Base-by-base conservation (phyloP, 371 early-diverging fungal species). In the Sporodiniella umbellata region DNA sequence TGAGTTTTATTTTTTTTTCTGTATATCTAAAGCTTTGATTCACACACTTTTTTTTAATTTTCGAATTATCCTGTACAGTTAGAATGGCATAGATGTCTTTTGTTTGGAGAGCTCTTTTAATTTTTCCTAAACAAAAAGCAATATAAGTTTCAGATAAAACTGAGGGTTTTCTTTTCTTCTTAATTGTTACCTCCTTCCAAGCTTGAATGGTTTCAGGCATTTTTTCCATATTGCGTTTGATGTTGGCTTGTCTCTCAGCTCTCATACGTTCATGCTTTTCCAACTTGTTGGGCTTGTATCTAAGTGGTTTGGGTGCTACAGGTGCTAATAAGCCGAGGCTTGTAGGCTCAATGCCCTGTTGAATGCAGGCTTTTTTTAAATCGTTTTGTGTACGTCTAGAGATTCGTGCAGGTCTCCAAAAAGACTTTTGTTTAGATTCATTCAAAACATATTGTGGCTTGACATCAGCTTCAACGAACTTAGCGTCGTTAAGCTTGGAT, bases 251-350 rank as follows among this genome's bases (percentile, higher is more conserved):
- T 51, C 80, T 75, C 53, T 72, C 75, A 6, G 68, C 70, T 35
- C 82, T 81, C 66, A 64, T 65, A 38, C 85, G 70, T 65, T 84
- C 83, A 56, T 80, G 80, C 60, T 83, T 81, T 51, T 83, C 83
- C 7, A 81, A 74, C 64, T 84, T 85, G 47, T 81, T 79, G 15
- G 83, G 80, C 55, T 79, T 74, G 51, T 62, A 68, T 30, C 69
- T 73, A 22, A 82, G 53, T 0, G 72, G 54, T 35, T 75, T 80
- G 7, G 54, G 45, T 3, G 62, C 33, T 5, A 53, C 26, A 12
- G 44, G 44, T 7, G 68, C 33, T 0, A 80, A 71, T 37, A 85
- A 55, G 11, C 84, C 85, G 11, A 84, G 74, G 14, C 70, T 51
- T 0, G 51, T 51, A 10, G 86, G 74, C 44, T 83, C 81, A 17